Evolutionary conservation across 129 eudicot genomes (phyloP).

Genomic region (Erigeron canadensis): DNA sequence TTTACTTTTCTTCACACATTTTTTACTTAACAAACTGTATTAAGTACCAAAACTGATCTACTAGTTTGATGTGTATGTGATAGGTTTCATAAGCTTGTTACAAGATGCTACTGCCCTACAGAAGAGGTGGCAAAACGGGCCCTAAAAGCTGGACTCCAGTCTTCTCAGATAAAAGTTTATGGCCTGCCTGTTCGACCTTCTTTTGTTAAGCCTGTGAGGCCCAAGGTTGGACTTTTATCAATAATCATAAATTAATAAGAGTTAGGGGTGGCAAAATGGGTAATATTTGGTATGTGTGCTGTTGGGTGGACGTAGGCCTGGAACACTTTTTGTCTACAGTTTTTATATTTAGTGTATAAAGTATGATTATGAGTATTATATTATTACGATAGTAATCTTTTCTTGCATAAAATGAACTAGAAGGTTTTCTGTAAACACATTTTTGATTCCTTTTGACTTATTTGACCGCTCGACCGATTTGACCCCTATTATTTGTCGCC

Average conservation of each 20-base stretch:
- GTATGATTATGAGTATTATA: neutral
- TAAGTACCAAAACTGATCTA: neutral
- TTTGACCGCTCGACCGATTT: no score
- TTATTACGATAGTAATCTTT: neutral
- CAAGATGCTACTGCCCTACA: constrained; percentile 97
- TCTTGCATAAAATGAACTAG: neutral
- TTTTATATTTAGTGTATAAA: neutral
- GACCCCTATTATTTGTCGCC: no score
- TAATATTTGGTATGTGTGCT: neutral
- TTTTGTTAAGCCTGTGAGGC: constrained; percentile 79
- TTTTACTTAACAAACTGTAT: neutral
- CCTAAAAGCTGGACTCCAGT: constrained; percentile 75
- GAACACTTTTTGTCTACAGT: neutral
- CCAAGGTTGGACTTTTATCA: constrained; percentile 59
- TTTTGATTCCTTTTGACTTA: no score
- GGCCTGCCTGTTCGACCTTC: constrained; percentile 99
- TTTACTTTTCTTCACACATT: constrained; percentile 8
- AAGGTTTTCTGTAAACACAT: no score
- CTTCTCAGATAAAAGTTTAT: constrained; percentile 85
- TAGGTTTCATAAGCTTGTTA: constrained; percentile 99
- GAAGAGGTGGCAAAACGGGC: constrained; percentile 97
- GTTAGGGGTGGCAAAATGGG: neutral
- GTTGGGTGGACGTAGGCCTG: neutral
- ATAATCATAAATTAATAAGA: neutral
- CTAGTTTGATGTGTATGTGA: constrained; percentile 22